Conservation (phyloP, 768 basidiomycete species). For the Serpula lacrymans region DNA sequence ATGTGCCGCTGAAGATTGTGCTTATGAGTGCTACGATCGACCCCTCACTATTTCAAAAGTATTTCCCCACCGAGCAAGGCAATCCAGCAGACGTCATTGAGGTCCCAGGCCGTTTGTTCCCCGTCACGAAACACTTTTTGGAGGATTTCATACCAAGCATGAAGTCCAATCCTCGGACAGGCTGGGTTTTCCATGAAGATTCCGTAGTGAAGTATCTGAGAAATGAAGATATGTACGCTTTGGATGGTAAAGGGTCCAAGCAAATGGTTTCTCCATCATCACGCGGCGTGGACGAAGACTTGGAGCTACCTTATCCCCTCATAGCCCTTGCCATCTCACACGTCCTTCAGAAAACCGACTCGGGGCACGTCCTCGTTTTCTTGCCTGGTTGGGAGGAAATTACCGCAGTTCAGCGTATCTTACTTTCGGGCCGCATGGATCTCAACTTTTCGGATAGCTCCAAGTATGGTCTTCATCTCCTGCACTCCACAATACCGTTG, state of each 20-base stretch:
- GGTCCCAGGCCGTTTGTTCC: constrained; percentile 89
- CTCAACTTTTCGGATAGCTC: constrained; percentile 57
- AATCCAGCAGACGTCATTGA: constrained; percentile 68
- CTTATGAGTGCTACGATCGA: constrained; percentile 98
- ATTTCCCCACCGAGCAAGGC: constrained; percentile 68
- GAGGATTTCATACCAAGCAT: constrained; percentile 70
- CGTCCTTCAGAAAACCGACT: constrained; percentile 67
- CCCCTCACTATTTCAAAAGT: constrained; percentile 81
- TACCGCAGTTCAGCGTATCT: constrained; percentile 57
- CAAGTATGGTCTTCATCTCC: constrained; percentile 68
- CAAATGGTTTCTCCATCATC: constrained; percentile 5
- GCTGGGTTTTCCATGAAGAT: constrained; percentile 72
- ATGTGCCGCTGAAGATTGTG: constrained; percentile 77
- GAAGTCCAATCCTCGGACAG: constrained; percentile 30
- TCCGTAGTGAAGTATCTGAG: constrained; percentile 67
- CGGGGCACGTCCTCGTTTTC: constrained; percentile 89
- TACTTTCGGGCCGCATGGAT: constrained; percentile 51
- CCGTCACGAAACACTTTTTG: constrained; percentile 77
- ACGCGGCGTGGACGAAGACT: constrained; percentile 40
- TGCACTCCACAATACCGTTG: constrained; percentile 88
- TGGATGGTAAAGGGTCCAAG: constrained; percentile 1
- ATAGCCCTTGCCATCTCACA: constrained; percentile 80
- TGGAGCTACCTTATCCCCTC: constrained; percentile 78
- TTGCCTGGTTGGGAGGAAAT: constrained; percentile 96
- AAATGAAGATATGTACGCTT: constrained; percentile 44